Conservation (phyloP, 2,329 filamentous ascomycete genomes). For the Chaetomiaceae sp. region DNA sequence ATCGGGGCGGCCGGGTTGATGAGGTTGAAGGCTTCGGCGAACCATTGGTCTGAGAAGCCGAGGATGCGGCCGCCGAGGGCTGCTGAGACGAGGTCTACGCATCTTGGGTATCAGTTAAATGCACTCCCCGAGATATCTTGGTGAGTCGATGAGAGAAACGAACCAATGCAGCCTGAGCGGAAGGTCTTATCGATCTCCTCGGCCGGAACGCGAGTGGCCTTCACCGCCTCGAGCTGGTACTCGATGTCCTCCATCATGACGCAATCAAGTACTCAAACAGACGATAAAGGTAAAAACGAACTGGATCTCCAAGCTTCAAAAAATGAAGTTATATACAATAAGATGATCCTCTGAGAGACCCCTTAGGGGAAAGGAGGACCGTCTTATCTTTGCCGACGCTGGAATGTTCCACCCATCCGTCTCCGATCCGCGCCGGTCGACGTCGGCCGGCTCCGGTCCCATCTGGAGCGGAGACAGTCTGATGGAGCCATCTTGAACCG, state of each 20-base stretch:
- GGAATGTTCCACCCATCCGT: background rate
- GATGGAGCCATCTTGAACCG: background rate
- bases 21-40: conserved; percentile 61
- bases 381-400: conserved; percentile 5
- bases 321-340: no score
- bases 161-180: conserved; percentile 58
- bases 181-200: conserved; percentile 59
- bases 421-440: background rate
- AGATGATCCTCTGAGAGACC: no score
- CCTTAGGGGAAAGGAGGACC: background rate
- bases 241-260: conserved; percentile 39
- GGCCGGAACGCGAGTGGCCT: conserved; percentile 44
- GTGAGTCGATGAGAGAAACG: conserved; percentile 28
- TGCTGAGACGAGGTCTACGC: conserved; percentile 55
- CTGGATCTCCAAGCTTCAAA: background rate
- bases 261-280: conserved; percentile 21
- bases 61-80: conserved; percentile 60
- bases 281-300: background rate
- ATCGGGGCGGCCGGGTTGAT: conserved; percentile 61
- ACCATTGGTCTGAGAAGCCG: conserved; percentile 65
- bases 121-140: background rate
- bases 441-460: conserved; percentile 21
- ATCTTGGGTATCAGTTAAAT: background rate
- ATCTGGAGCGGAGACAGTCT: conserved; percentile 8
- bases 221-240: conserved; percentile 54